Evolutionary conservation across 202 grass and related monocot species (phyloP).

Genomic region (Zizania palustris): DNA sequence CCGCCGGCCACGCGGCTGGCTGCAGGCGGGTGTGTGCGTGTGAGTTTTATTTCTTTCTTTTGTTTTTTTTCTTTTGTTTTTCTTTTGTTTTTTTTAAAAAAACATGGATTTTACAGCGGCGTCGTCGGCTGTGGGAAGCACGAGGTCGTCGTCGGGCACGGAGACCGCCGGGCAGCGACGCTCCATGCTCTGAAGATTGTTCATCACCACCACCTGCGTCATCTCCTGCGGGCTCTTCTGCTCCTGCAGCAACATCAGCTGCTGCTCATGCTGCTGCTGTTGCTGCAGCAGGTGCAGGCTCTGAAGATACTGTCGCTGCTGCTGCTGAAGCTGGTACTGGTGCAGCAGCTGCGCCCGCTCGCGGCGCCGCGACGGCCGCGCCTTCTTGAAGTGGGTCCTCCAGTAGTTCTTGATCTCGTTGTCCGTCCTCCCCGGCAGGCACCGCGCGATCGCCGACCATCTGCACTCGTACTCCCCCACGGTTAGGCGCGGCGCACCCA

Average conservation of each 20-base stretch:
- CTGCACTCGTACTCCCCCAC: conserved; percentile 27
- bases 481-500: conserved; percentile 42
- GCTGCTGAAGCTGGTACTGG: conserved; percentile 54
- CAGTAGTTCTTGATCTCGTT: conserved; percentile 98
- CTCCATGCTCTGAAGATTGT: conserved; percentile 15
- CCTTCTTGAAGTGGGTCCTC: conserved; percentile 87
- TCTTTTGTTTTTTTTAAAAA: no score
- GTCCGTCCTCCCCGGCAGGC: conserved; percentile 78
- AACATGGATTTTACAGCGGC: no score
- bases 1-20: no score
- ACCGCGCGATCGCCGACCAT: conserved; percentile 84
- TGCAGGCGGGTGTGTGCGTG: no score
- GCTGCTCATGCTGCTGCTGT: conserved; percentile 28
- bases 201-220: conserved; percentile 29
- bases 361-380: conserved; percentile 54
- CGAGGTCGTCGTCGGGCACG: conserved; percentile 1
- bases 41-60: no score
- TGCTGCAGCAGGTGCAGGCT: conserved; percentile 40
- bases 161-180: conserved; percentile 8
- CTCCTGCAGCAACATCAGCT: neutral
- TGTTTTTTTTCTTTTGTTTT: no score
- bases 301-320: conserved; percentile 45
- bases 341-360: conserved; percentile 63
- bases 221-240: conserved; percentile 27
- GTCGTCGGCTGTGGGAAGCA: conserved; percentile 36